Conservation (phyloP, 2,329 filamentous ascomycete genomes). For the Cordyceps javanica region DNA sequence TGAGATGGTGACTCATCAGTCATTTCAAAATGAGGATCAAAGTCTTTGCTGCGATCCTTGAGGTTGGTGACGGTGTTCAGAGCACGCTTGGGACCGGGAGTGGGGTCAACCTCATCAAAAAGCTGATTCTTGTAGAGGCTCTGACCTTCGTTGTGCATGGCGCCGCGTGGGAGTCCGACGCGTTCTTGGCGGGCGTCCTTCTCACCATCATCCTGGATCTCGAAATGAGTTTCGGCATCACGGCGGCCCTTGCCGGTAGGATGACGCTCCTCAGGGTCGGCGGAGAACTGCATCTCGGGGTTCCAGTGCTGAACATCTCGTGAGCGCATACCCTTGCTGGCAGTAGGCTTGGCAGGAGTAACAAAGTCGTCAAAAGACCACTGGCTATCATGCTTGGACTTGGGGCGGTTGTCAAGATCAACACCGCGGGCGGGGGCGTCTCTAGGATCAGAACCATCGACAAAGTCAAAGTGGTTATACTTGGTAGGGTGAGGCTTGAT, state of each 20-base stretch:
- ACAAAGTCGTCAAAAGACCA: conserved; percentile 88
- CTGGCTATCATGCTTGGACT: conserved; percentile 62
- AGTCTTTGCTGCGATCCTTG: conserved; percentile 67
- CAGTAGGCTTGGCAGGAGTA: conserved; percentile 69
- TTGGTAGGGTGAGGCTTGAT: conserved; percentile 68
- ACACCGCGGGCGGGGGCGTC: conserved; percentile 39
- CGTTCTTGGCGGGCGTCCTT: conserved; percentile 44
- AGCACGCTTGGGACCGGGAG: conserved; percentile 35
- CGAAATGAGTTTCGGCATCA: conserved; percentile 77
- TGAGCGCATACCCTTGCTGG: conserved; percentile 51
- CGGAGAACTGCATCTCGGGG: conserved; percentile 52
- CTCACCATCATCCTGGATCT: conserved; percentile 69
- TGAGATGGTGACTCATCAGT: conserved; percentile 57
- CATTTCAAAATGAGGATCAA: conserved; percentile 72
- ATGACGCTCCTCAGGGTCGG: conserved; percentile 51
- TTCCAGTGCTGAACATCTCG: conserved; percentile 77
- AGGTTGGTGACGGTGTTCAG: conserved; percentile 67
- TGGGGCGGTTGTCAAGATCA: conserved; percentile 36
- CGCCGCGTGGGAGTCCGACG: conserved; percentile 43
- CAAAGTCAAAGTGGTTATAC: conserved; percentile 81
- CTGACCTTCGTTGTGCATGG: conserved; percentile 60
- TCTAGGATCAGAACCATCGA: conserved; percentile 53
- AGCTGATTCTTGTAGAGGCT: conserved; percentile 72
- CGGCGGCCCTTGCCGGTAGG: conserved; percentile 63
- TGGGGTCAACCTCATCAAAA: conserved; percentile 51